Base-by-base conservation (phyloP, 129 eudicot genomes). In the Chrysanthemum lavandulifolium region DNA sequence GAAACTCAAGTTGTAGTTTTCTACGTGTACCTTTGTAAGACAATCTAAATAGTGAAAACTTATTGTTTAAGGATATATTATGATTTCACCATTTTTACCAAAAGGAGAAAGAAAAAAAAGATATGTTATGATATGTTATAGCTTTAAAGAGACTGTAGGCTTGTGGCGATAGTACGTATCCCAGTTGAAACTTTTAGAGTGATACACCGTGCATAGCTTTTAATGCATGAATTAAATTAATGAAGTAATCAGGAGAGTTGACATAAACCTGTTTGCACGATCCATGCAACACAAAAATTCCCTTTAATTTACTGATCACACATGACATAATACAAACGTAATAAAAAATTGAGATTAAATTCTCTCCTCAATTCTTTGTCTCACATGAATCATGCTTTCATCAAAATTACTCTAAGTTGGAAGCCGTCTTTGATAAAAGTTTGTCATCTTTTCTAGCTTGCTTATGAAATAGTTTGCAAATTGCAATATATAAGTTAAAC, bases 271-370 rank as follows among this genome's bases (percentile, higher is more conserved):
- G 45, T 74, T 67, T 72, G 85, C 85, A 82, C 77, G 82, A 72
- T 59, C 85, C 82, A 77, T 73, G 85, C 85, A 82, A 36, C 85
- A 52, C 63, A 40, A 59, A 62, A 64, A 33, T 69, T 64, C 74
- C 51, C 72, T 65, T 55, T 23, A 23, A 23, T 23, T 23, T 3
- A 11, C 65, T 62, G 36, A 31, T 31, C 69, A 29, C 51, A 61
- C 76, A 62, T 78, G 82, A 78, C 82, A 27, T 78, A 72, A 71
- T 65, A 33, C 50, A 68, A 67, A 21, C 64, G 27, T 18, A 72
- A 3, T 33, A 5, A 36, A 40, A 40, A 40, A 40, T 6, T 12
- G 8, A 45, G 29, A 48, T 25, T n/a, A 5, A 64, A 64, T 78
- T 78, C 68, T 71, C 68, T 71, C 53, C 63, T 40, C 3, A 40